phyloP scores from a whole-genome alignment of 306 rosid species.

The Cucurbita argyrosperma region DNA sequence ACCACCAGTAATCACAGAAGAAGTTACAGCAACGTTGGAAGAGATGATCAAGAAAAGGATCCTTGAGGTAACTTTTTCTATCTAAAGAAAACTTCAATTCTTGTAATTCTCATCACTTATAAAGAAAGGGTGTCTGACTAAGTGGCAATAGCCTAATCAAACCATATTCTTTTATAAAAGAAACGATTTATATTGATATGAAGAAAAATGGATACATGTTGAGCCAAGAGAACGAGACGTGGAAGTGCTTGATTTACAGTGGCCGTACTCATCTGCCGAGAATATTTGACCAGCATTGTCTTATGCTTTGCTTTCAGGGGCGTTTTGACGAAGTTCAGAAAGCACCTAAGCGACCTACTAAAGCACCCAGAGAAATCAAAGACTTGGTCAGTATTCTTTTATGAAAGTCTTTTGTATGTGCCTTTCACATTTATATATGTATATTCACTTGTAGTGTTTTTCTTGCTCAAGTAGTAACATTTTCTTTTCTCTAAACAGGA shows the following conservation, averaged over 20 bases:
- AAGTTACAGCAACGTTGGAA: slow-evolving; percentile 66
- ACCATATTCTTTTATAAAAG: neutral
- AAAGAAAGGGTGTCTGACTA: neutral
- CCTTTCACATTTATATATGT: neutral
- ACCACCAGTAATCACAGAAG: slow-evolving; percentile 82
- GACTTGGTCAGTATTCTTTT: slow-evolving; percentile 50
- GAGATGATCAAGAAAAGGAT: slow-evolving; percentile 69
- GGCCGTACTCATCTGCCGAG: neutral
- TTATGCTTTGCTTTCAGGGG: slow-evolving; percentile 24
- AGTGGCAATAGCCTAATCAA: neutral
- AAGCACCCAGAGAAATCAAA: slow-evolving; percentile 51
- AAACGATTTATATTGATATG: neutral
- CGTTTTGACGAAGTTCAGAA: slow-evolving; percentile 61
- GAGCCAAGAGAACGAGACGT: neutral
- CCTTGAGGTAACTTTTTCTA: slow-evolving; percentile 26
- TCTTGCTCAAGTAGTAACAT: neutral
- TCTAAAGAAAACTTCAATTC: neutral
- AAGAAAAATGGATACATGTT: neutral
- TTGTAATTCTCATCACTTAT: neutral
- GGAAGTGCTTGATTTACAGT: neutral
- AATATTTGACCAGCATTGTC: neutral
- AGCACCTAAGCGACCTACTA: slow-evolving; percentile 44
- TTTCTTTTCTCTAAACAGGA: slow-evolving; percentile 29
- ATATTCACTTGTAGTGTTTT: neutral
- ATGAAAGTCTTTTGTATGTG: neutral